Evolutionary conservation across 805 yeast genomes (phyloP).

Genomic region (Ogataea corticis): DNA sequence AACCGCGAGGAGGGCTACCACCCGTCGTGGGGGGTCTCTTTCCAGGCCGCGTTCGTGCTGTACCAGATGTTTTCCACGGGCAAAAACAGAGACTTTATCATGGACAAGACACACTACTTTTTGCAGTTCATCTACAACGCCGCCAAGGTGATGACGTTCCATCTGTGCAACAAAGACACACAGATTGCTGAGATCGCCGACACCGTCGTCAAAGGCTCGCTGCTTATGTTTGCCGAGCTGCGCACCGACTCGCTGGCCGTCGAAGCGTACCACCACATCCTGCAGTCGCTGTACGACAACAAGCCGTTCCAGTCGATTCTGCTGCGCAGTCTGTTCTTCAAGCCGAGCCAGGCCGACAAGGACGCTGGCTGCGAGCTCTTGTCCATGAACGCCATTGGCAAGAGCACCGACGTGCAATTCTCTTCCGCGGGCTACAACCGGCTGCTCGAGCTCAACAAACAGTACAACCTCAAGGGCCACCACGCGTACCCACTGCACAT

Average conservation of each 20-base stretch:
- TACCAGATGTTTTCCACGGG: slow-evolving; percentile 57
- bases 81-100: slow-evolving; percentile 41
- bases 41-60: slow-evolving; percentile 81
- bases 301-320: slow-evolving; percentile 18
- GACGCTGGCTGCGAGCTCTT: background rate
- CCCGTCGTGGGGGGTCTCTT: slow-evolving; percentile 80
- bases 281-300: slow-evolving; percentile 12
- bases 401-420: background rate
- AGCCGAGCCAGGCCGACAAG: background rate
- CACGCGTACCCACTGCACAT: background rate
- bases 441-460: background rate
- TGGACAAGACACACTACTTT: slow-evolving; percentile 37
- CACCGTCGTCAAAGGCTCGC: slow-evolving; percentile 31
- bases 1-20: slow-evolving; percentile 42
- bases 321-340: slow-evolving; percentile 6
- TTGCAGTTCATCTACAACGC: slow-evolving; percentile 37
- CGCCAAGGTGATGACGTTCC: slow-evolving; percentile 64
- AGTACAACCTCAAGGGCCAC: background rate
- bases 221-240: slow-evolving; percentile 11
- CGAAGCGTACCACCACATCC: slow-evolving; percentile 14
- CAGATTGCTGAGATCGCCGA: slow-evolving; percentile 40
- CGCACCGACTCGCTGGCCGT: slow-evolving; percentile 4
- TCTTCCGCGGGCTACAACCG: background rate
- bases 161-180: slow-evolving; percentile 39
- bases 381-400: background rate